These are phyloP conservation scores for Nepenthes mirabilis DNA, from an alignment of 148 eudicot species.

Conservation along the genomic window DNA sequence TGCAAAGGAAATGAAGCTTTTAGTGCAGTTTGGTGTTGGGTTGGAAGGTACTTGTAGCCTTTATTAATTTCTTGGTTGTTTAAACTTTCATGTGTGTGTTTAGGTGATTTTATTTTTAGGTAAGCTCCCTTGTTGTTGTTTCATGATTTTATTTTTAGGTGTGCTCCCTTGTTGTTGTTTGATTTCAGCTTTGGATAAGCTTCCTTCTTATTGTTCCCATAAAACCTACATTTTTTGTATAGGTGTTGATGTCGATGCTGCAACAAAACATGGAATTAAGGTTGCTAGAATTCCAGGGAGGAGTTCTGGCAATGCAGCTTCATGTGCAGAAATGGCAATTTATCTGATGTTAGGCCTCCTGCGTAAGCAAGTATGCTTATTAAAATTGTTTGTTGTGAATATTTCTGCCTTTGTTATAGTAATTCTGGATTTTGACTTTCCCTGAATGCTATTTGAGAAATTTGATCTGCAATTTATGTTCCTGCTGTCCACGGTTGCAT, in stretches of 20 bases:
- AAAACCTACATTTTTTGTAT: slow-evolving; percentile 6
- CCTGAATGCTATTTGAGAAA: no score
- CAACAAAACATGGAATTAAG: slow-evolving; percentile 65
- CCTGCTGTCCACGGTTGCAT: no score
- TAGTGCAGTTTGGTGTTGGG: slow-evolving; percentile 94
- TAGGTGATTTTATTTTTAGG: no score
- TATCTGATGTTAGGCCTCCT: slow-evolving; percentile 88
- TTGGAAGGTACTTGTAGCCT: slow-evolving; percentile 46
- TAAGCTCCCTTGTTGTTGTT: no score
- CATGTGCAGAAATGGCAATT: slow-evolving; percentile 97
- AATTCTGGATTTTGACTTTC: no score
- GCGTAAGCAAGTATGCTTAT: slow-evolving; percentile 58
- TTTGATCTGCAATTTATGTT: no score
- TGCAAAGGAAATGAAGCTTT: slow-evolving; percentile 74
- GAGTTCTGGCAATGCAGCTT: slow-evolving; percentile 72
- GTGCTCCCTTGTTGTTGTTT: background rate
- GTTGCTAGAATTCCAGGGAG: slow-evolving; percentile 78
- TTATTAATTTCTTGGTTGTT: no score
- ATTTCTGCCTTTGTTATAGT: background rate
- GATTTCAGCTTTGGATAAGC: background rate
- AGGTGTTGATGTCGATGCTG: slow-evolving; percentile 84
- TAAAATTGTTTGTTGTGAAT: background rate
- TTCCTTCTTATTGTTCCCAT: background rate
- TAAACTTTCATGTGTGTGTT: no score
- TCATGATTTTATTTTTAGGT: background rate